Evolutionary conservation across 2,329 filamentous ascomycete species (phyloP).

Genomic region (Ascocoryne sarcoides): DNA sequence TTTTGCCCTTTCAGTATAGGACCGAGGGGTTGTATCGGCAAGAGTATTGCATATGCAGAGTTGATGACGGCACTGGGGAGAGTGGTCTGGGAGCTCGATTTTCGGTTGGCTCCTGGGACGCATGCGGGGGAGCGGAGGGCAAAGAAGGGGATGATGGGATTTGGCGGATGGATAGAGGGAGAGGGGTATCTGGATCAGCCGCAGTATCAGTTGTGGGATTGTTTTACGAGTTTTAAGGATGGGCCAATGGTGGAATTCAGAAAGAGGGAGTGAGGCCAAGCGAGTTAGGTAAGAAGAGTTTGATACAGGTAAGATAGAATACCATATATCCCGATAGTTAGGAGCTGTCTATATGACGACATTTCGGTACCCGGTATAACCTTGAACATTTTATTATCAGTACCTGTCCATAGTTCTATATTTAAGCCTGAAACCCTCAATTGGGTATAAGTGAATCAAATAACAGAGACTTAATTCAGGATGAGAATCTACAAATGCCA

Average conservation of each 20-base stretch:
- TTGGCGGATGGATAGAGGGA: too few species aligned
- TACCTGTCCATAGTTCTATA: too few species aligned
- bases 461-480: too few species aligned
- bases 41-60: conserved; percentile 19
- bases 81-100: conserved; percentile 18
- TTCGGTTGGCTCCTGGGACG: conserved; percentile 20
- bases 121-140: conserved; percentile 27
- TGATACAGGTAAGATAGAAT: neutral
- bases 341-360: too few species aligned
- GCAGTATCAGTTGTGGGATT: conserved; percentile 66
- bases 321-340: too few species aligned
- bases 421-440: too few species aligned
- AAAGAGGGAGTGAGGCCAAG: conserved; percentile 17
- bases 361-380: too few species aligned
- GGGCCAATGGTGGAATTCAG: conserved; percentile 60
- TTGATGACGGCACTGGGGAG: conserved; percentile 17
- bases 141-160: conserved; percentile 34
- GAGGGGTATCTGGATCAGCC: too few species aligned
- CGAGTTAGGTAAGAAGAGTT: neutral
- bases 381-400: too few species aligned
- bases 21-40: conserved; percentile 23
- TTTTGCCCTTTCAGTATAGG: conserved; percentile 23
- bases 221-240: conserved; percentile 65
- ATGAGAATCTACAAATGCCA: too few species aligned
- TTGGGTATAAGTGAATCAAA: too few species aligned